Base-by-base conservation (phyloP, 768 basidiomycete species). In the Udeniomyces megalosporus region DNA sequence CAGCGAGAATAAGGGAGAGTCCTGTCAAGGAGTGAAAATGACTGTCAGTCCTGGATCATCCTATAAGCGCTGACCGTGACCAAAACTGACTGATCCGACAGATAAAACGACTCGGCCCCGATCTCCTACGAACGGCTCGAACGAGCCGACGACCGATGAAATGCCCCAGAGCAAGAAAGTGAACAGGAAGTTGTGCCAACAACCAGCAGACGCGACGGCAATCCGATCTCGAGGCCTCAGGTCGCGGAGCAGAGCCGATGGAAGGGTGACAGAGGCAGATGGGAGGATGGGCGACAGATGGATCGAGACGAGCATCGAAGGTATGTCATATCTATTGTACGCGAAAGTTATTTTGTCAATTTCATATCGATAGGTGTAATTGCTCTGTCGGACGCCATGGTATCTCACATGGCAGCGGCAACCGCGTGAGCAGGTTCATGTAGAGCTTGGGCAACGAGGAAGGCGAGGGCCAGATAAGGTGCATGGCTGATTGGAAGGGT, bases 401-500 rank as follows among this genome's bases (percentile, higher is more conserved):
- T 2, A 22, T 42, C 58, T 47, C 12, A 64, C 63, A 65, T 22
- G 12, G 63, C 63, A 17, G 34, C 63, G 12, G 58, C 42, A 22
- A 65, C 14, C 3, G 58, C 44, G 44, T 65, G 63, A n/a, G 56
- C 63, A 47, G 63, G 63, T 29, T 65, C 63, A 31, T 65, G 63
- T 3, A 65, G 32, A n/a, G 60, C 14, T 45, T 65, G 63, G 12
- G 45, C 58, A 24, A 60, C 17, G 17, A 65, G 63, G 49, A 65
- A 65, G 12, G 63, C 47, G 24, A 54, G 24, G 26, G 52, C 44
- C 28, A 65, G 45, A 26, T 59, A 54, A 24, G 29, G 22, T 12
- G 63, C 58, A 24, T 65, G 63, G 11, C 58, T 54, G 2, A 46
- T 31, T 4, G 63, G 63, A 4, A 65, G 51, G 8, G 63, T 65